These are phyloP conservation scores for Phaffomyces thermotolerans DNA, from an alignment of 805 yeast genomes.

Conservation along the genomic window DNA sequence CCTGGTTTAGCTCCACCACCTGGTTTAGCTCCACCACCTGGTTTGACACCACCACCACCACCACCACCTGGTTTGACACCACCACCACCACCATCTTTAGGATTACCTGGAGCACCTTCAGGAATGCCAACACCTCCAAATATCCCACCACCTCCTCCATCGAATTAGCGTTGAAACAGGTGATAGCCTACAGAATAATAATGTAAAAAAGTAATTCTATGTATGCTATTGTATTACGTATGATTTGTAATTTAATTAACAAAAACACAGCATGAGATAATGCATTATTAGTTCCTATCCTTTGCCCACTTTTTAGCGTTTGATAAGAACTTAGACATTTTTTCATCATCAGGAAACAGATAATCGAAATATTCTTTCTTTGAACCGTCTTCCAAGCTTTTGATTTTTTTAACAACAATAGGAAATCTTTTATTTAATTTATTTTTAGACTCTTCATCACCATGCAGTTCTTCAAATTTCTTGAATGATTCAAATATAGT, in stretches of 20 bases:
- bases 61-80: slow-evolving; percentile 2
- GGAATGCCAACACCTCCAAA: background rate
- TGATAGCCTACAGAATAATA: background rate
- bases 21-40: slow-evolving; percentile 6
- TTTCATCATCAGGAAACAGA: slow-evolving; percentile 58
- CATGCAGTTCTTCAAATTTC: slow-evolving; percentile 59
- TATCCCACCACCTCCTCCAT: slow-evolving; percentile 5
- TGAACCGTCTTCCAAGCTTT: slow-evolving; percentile 34
- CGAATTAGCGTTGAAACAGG: background rate
- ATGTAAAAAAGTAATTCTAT: background rate
- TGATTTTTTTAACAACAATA: slow-evolving; percentile 37
- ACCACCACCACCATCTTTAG: slow-evolving; percentile 6
- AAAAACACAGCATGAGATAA: background rate
- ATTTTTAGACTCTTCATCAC: slow-evolving; percentile 33
- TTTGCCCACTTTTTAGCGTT: slow-evolving; percentile 46
- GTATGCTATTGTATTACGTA: too few relatives aligned
- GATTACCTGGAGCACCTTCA: slow-evolving; percentile 6
- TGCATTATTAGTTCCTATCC: slow-evolving; percentile 10
- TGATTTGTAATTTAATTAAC: too few relatives aligned
- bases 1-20: slow-evolving; percentile 9
- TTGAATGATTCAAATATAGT: slow-evolving; percentile 53
- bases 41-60: slow-evolving; percentile 9
- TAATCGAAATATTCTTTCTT: slow-evolving; percentile 54
- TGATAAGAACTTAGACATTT: slow-evolving; percentile 32
- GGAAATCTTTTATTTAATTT: slow-evolving; percentile 46